Base-by-base conservation (phyloP, 371 early-diverging fungal species). In the Mucor velutinosus region DNA sequence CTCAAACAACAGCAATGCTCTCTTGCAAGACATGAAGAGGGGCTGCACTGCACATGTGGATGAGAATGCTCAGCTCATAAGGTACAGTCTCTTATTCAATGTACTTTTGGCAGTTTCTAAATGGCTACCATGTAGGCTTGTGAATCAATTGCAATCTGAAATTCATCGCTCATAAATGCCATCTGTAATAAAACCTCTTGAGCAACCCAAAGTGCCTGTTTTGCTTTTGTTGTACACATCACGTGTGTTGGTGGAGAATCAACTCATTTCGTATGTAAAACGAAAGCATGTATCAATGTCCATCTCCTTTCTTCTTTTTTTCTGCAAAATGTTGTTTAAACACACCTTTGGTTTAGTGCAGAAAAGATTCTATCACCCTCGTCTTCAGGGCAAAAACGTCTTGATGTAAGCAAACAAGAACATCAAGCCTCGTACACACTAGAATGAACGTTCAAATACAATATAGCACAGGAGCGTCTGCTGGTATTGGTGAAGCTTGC, bases 401-500 rank as follows among this genome's bases (percentile, higher is more conserved):
- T 61, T 85, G 7, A 76, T 84, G 81, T 83, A 70, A 73, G 76
- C 60, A 12, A 29, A 27, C 0, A 17, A 47, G 43, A 21, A 17
- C 0, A 33, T 0, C 32, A 17, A 15, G 15, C 41, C 17, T 41
- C 11, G 17, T 15, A 57, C 1, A 2, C 17, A 32, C 17, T 32
- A 7, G 10, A 56, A 4, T 53, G 10, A 56, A 56, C 56, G n/a
- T 27, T 15, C 15, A 12, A 27, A 17, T 2, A n/a, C 15, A 33
- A 59, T 43, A 67, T 17, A 91, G 93, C 59, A 96, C 97, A 12
- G 97, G 97, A 11, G 95, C 97, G 25, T 89, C 90, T 12, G 83
- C 95, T 3, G 97, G 96, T 49, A 97, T 97, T 59, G 97, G 97
- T 39, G 89, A 88, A 60, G 92, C 93, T 2, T 90, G 90, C 62